Evolutionary conservation across 1,284 basidiomycete genomes (phyloP), one percentile per base, ranked within the genome.

Genomic region (Agroathelia rolfsii): DNA sequence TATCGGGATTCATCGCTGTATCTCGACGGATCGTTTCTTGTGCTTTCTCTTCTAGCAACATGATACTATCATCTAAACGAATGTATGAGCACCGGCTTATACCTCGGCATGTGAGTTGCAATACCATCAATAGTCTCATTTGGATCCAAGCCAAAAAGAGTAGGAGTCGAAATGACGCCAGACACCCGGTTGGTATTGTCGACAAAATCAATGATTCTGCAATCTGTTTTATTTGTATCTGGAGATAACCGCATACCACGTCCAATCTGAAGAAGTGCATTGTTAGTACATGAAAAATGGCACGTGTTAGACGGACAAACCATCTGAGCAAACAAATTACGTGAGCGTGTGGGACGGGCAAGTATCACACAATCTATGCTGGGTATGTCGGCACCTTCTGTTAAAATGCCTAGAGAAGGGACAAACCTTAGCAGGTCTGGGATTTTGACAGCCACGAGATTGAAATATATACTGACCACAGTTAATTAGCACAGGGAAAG

Each of bases 321-420:
- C 92, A 97, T 98, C 50, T 97, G 94, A 3, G 84, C 75, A 46
- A 93, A 92, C 6, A 95, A 56, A 51, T 94, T 96, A 19, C 76
- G 68, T 8, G 90, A 95, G 16, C 81, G 68, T 1, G 94, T 96
- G 7, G 93, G 88, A 20, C 84, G 69, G 12, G 82, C 88, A 7
- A 97, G 64, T 16, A 96, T 55, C 6, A 96, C 71, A 42, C 92
- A 95, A 48, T 97, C 94, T 34, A 96, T 86, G 46, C 87, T 86
- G 1, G 86, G 87, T 30, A 93, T 86, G 56, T 92, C 88, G 5
- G 87, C 72, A 2, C 90, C 90, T 59, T 95, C 92, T 0, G 89
- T 93, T 42, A 97, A 63, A 32, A 97, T 85, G 15, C 83, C 86
- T 88, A 34, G 13, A 35, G 36, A 30, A 35, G 21, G 24, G 15